These are phyloP conservation scores for Monosporozyma aquatica DNA, from an alignment of 805 yeast species.

Conservation along the genomic window DNA sequence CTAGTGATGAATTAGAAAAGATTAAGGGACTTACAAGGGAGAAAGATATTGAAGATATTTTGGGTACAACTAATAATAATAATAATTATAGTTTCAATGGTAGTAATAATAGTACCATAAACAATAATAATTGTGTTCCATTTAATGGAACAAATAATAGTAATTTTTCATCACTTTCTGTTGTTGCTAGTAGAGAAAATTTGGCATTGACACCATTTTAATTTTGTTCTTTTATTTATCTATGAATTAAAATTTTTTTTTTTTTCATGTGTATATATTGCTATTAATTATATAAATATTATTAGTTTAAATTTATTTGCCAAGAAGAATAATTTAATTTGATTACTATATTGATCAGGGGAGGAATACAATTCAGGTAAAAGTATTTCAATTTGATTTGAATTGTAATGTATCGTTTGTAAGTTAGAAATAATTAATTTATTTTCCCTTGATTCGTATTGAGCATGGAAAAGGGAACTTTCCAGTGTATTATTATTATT, in stretches of 20 bases:
- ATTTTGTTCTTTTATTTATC: background rate
- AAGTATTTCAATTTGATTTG: slow-evolving; percentile 24
- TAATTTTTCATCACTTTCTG: background rate
- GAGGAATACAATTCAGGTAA: slow-evolving; percentile 27
- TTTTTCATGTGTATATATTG: background rate
- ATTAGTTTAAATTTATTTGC: slow-evolving; percentile 19
- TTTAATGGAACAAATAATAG: background rate
- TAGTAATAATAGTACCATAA: slow-evolving; percentile 46
- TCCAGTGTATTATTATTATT: slow-evolving; percentile 15
- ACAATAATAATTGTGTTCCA: background rate
- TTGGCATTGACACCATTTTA: slow-evolving; percentile 58
- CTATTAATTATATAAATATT: background rate
- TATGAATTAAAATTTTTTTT: background rate
- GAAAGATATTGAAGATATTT: slow-evolving; percentile 45
- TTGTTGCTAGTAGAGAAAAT: slow-evolving; percentile 76
- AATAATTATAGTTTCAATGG: too few species aligned
- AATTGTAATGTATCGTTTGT: background rate
- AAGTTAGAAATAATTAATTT: background rate
- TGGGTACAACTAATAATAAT: too few species aligned
- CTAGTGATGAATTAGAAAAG: slow-evolving; percentile 63
- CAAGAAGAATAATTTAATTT: slow-evolving; percentile 7
- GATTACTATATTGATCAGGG: background rate
- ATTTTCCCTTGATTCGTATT: background rate
- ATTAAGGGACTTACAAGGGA: slow-evolving; percentile 82
- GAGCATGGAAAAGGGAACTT: slow-evolving; percentile 5